Percentiles rank a stretch among this genome's conserved stretches.
These are phyloP conservation scores for Phytophthora pseudosyringae DNA, from an alignment of 352 stramenopile genomes.

Conservation along the genomic window DNA sequence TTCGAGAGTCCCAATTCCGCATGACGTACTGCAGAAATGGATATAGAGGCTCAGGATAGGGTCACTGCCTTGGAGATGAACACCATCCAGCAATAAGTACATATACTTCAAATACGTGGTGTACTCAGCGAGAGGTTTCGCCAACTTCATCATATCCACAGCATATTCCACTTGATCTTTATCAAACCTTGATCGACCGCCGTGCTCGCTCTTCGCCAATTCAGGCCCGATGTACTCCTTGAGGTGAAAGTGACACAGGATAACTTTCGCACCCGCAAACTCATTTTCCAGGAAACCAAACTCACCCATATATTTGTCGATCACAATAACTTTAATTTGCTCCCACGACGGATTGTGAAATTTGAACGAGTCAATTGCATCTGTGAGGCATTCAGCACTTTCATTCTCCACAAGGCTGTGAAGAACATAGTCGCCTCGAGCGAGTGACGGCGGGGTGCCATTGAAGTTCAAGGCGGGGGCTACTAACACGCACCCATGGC, in stretches of 20 bases:
- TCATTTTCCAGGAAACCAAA: background rate
- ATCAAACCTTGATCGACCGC: background rate
- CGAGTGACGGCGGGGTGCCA: no score
- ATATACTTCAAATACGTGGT: background rate
- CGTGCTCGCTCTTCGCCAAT: background rate
- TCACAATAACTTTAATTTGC: background rate
- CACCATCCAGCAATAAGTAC: background rate
- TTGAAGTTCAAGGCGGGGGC: no score
- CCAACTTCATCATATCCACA: background rate
- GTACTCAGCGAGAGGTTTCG: background rate
- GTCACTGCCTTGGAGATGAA: background rate
- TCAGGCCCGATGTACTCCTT: constrained; percentile 1
- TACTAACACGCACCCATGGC: no score
- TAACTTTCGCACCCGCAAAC: background rate
- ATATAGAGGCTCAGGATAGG: background rate
- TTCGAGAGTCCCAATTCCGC: constrained; percentile 16
- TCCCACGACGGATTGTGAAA: background rate
- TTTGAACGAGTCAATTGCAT: no score
- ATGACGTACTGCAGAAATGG: constrained; percentile 16
- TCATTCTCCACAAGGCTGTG: no score
- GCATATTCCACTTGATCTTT: background rate
- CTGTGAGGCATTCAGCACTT: no score
- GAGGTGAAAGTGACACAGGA: constrained; percentile 4
- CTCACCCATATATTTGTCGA: constrained; percentile 1
- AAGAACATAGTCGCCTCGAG: no score